Base-by-base conservation (phyloP, 2,329 filamentous ascomycete species). In the Aureobasidium sp. region DNA sequence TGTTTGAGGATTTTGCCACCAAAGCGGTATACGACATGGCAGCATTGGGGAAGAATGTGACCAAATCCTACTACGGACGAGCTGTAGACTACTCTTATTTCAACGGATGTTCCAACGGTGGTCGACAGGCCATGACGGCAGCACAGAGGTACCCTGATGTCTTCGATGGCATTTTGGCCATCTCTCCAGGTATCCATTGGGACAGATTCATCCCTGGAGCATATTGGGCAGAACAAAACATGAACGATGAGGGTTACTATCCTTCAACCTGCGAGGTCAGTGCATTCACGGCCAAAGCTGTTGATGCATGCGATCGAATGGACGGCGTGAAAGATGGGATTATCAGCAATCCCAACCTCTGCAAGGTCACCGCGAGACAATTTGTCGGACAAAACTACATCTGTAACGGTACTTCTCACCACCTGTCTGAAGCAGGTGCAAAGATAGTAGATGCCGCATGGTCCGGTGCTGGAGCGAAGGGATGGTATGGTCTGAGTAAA, bases 151-250 rank as follows among this genome's bases (percentile, higher is more conserved):
- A 76, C 66, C 79, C 79, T 9, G 60, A 71, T 2, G 70, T 72
- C 4, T 82, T 77, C 64, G 75, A 83, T 67, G 79, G 80, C 25
- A 81, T 83, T 59, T 64, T 80, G 5, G 79, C 81, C 6, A 66
- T 68, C 7, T 75, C 79, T 1, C 80, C 81, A 16, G 79, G 79
- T 2, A 74, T 81, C 54, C 77, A 81, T 60, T 79, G 75, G 76
- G 67, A 68, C 6, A 73, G 67, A 0, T 75, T 77, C 60, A 31
- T 76, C 10, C 54, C 72, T 1, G 70, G 73, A 1, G 70, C 72
- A 20, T 71, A 68, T 60, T 48, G 68, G 69, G 67, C 71, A 20
- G 67, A 70, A 64, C 58, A 67, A 20, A 50, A 71, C 27, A 74
- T 75, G 71, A 65, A 69, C 23, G 8, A 27, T 10, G 5, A 56